Evolutionary conservation across 768 basidiomycete species (phyloP), one percentile per base, ranked within the genome.

Genomic region (Tricholoma sp.): DNA sequence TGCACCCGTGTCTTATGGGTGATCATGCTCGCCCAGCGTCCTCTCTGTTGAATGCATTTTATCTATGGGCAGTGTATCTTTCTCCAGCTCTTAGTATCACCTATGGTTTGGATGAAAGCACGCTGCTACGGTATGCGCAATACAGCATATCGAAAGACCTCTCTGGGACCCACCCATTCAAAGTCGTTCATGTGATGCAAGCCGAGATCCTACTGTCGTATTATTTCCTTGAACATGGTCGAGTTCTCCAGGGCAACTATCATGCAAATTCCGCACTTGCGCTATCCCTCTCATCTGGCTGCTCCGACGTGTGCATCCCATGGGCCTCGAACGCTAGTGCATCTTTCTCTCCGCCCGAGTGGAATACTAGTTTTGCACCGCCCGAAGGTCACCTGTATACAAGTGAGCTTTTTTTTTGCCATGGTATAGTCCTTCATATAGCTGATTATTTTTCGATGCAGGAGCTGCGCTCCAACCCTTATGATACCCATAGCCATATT

Each of bases 121-220:
- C 64, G 1, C 70, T 83, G 51, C 72, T 83, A 13, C 59, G 68
- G 4, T 72, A 69, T 48, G 70, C 78, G 0, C 66, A 79, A 28
- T 66, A 74, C 11, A 68, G 72, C 32, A 68, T 78, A 0, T 67
- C 76, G 15, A 66, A 66, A 18, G 71, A 69, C 45, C 63, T 79
- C 6, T 67, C 74, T 11, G 68, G 71, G 15, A 72, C 72, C 13
- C 79, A 80, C 18, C 73, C 74, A 24, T 67, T 70, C 8, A 63
- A 58, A 51, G 70, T 76, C 12, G 59, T 80, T 24, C 72, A 80
- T 18, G 65, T 71, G 18, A 69, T 83, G 15, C 81, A 82, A 57
- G 70, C 78, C 0, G 79, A 84, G 50, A 68, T 86, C 0, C 71
- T 87, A 12, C 70, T 87, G 28, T 74, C 80, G 0, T 72, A 73